A percentile compares a stretch with the other conserved stretches of the same genome.
Evolutionary conservation across 2,329 filamentous ascomycete species (phyloP).

Genomic region (Elsinoe australis): DNA sequence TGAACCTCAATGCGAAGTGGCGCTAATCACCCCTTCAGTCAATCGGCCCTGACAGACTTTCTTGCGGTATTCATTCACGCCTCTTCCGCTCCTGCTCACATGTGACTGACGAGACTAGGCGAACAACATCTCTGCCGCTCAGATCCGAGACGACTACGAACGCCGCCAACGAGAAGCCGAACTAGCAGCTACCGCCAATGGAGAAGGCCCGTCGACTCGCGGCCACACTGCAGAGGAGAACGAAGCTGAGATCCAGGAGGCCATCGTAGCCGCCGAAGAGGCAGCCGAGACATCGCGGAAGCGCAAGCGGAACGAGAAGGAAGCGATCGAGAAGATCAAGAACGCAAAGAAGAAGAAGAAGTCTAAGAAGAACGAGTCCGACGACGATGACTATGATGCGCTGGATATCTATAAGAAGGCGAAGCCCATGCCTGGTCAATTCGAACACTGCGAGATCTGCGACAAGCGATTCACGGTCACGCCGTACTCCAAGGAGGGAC

Average conservation of each 20-base stretch:
- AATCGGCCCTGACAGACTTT: conserved; percentile 62
- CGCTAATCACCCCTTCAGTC: conserved; percentile 31
- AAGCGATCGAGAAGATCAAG: conserved; percentile 31
- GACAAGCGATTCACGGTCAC: conserved; percentile 88
- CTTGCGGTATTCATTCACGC: too few species aligned
- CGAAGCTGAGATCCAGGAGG: conserved; percentile 34
- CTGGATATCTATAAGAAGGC: conserved; percentile 49
- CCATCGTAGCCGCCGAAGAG: conserved; percentile 29
- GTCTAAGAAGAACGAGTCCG: conserved; percentile 38
- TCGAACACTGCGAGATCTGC: conserved; percentile 81
- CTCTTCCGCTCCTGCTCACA: too few species aligned
- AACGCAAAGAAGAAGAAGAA: conserved; percentile 41
- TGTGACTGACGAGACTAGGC: too few species aligned
- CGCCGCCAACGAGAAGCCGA: conserved; percentile 46
- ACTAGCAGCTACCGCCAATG: conserved; percentile 32
- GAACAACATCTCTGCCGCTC: conserved; percentile 63
- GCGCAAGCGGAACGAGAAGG: conserved; percentile 47
- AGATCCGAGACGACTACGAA: conserved; percentile 54
- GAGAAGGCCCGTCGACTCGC: conserved; percentile 31
- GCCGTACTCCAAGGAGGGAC: conserved; percentile 73
- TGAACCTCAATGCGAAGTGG: neutral
- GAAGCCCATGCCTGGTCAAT: conserved; percentile 67
- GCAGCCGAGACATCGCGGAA: conserved; percentile 43
- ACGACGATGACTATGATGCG: conserved; percentile 42
- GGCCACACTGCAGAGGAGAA: conserved; percentile 30